A percentile compares a stretch with the other conserved stretches of the same genome.
Conservation (phyloP, 257 asterid genomes). For the Solanum chiquidenum region DNA sequence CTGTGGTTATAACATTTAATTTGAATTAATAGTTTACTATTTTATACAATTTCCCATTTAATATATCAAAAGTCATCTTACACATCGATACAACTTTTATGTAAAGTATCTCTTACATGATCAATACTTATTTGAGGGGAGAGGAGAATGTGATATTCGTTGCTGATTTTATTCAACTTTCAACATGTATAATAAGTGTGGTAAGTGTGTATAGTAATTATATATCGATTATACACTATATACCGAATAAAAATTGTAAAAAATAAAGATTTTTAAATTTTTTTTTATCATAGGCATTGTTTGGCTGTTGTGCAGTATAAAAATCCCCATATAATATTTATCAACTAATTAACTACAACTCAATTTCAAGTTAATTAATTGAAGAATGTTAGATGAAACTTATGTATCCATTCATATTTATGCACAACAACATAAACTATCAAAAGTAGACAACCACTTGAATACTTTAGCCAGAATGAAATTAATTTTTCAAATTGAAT, state of each 20-base stretch:
- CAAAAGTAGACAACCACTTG: background rate
- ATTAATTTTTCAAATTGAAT: background rate
- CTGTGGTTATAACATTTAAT: too few relatives aligned
- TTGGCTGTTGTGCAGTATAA: background rate
- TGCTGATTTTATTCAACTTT: background rate
- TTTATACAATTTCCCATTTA: too few relatives aligned
- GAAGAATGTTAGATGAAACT: background rate
- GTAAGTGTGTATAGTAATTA: background rate
- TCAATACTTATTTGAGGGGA: background rate
- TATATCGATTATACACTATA: background rate
- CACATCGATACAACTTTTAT: background rate
- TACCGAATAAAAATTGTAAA: background rate
- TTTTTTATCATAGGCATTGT: background rate
- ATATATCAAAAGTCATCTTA: background rate
- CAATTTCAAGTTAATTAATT: background rate
- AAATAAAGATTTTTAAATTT: too few relatives aligned
- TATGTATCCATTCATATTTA: background rate
- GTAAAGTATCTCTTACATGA: background rate
- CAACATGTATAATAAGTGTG: background rate
- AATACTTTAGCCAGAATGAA: background rate
- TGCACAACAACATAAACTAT: background rate
- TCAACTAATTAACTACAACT: background rate
- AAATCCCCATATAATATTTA: background rate
- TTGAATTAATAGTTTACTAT: too few relatives aligned
- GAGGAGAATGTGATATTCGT: background rate